Base-by-base conservation (phyloP, 2,329 filamentous ascomycete species). In the Dichotomopilus funicola region DNA sequence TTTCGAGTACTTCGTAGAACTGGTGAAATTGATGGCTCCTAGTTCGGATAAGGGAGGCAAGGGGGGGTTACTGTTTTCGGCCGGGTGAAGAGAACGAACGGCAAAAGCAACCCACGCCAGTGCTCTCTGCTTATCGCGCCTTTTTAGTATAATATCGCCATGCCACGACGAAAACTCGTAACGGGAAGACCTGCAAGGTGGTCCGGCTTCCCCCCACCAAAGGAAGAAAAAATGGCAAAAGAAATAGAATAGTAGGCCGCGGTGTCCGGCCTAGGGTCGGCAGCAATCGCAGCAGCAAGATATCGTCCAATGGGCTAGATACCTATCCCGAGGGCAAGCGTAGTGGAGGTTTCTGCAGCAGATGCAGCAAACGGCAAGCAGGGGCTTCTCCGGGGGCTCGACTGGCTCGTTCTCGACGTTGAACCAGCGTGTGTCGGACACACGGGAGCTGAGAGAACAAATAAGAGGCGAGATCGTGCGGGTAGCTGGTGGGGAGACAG, bases 41-140 rank as follows among this genome's bases (percentile, higher is more conserved):
- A 44, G 42, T 40, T 51, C 27, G 35, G 47, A 41, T 6, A 13
- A 42, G 12, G 12, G 6, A 47, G 36, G 42, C 36, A 10, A 31
- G 19, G 31, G 38, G 9, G 41, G 41, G 19, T 35, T 36, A 6
- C 13, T 6, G 41, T 34, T 7, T n/a, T 10, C 27, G 11, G 35
- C 19, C 38, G 40, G 13, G 34, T n/a, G 19, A 49, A 41, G 45
- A 31, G 35, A 38, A 33, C 33, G 34, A 50, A 6, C 33, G 45
- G 43, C 50, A 53, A 53, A 53, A 57, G 50, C 51, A 57, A 57
- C 37, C 19, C 33, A 7, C 12, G 33, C 27, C 34, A 44, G 33
- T 13, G 41, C 34, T 42, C 31, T 19, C 5, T 57, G 55, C 55
- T 54, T 55, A 47, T 55, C 51, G 35, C 41, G 37, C 19, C 36